Evolutionary conservation across 345 rosid species (phyloP).

Genomic region (Syzygium aqueum): DNA sequence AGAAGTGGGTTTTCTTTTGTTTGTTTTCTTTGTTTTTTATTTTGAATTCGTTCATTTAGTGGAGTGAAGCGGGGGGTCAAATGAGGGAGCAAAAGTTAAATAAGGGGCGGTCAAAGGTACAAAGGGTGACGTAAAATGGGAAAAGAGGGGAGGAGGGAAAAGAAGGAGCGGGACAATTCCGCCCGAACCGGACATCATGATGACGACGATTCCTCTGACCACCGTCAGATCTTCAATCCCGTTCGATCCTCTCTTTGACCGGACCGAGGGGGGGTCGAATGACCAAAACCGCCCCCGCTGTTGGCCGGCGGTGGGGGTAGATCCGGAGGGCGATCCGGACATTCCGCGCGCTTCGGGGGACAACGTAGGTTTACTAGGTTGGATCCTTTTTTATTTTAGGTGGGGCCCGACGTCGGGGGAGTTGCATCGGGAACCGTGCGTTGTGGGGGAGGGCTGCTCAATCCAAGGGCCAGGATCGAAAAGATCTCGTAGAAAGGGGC

Average conservation of each 20-base stretch:
- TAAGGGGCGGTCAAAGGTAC: not conserved
- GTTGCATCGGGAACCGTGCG: not conserved
- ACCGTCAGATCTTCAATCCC: not conserved
- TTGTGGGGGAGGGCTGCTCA: not conserved
- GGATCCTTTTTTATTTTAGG: not conserved
- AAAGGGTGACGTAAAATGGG: not conserved
- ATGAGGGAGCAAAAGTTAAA: not conserved
- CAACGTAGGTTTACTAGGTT: not conserved
- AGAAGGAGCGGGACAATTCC: not conserved
- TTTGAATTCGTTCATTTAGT: not conserved
- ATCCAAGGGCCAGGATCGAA: not conserved
- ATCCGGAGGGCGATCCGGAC: not conserved
- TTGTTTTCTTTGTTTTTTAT: not conserved
- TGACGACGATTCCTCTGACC: not conserved
- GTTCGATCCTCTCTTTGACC: not conserved
- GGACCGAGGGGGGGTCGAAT: not conserved
- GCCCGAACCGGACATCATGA: conserved; percentile 25
- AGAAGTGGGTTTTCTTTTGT: not conserved
- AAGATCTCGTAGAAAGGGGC: not conserved
- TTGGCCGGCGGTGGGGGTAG: not conserved
- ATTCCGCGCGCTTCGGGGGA: not conserved
- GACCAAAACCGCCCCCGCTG: not conserved
- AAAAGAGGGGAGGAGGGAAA: not conserved
- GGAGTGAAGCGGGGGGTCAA: not conserved
- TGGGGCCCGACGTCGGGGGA: not conserved